phyloP scores from a whole-genome alignment of 73 alveolate genomes.

The Paramecium caudatum region DNA sequence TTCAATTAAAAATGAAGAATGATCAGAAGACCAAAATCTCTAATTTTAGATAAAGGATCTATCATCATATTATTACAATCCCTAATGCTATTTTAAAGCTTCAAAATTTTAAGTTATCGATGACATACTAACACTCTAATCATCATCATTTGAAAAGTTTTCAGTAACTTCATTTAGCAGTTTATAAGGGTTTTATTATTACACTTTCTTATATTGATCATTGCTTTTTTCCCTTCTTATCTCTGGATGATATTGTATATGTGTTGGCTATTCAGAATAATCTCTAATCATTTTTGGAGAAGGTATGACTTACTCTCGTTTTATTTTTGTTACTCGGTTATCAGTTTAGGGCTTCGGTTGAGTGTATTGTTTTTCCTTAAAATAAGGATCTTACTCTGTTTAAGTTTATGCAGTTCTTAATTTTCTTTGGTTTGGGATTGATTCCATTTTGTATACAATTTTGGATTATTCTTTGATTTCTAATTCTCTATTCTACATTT shows the following conservation, averaged over 20 bases:
- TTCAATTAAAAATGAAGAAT: constrained; percentile 23
- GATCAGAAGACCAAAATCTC: constrained; percentile 36
- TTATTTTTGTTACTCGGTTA: neutral
- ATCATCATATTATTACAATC: neutral
- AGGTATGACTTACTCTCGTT: neutral
- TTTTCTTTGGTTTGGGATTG: neutral
- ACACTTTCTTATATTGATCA: neutral
- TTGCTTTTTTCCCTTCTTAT: neutral
- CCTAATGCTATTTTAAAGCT: constrained; percentile 1
- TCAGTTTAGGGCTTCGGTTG: neutral
- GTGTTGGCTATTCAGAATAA: too few relatives aligned
- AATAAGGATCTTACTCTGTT: constrained; percentile 11
- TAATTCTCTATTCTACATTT: neutral
- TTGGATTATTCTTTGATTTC: neutral
- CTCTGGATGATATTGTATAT: too few relatives aligned
- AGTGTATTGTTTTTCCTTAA: neutral
- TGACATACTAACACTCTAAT: neutral
- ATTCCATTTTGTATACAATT: neutral
- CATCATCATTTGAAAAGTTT: neutral
- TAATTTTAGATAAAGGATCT: neutral
- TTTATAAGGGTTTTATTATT: neutral
- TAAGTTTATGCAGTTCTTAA: constrained; percentile 17
- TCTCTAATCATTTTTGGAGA: too few relatives aligned
- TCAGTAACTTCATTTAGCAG: constrained; percentile 5
- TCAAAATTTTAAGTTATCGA: constrained; percentile 24